Evolutionary conservation across 352 stramenopile species (phyloP).

Genomic region (Globisporangium yorkense): DNA sequence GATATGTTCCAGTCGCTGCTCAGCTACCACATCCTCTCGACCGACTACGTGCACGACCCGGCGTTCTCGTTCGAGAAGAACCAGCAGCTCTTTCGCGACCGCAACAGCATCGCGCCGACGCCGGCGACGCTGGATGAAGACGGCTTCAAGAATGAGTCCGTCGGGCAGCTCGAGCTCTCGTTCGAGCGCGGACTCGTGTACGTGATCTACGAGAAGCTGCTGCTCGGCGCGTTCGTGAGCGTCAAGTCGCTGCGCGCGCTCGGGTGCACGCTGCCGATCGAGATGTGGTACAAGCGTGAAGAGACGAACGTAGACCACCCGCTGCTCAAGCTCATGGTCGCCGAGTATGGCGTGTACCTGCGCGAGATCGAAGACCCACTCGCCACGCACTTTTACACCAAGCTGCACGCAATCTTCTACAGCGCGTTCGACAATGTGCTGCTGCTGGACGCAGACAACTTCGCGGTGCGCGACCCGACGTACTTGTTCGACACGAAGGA

Average conservation of each 20-base stretch:
- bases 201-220: constrained; percentile 69
- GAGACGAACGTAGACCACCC: constrained; percentile 83
- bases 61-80: constrained; percentile 15
- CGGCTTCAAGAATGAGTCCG: constrained; percentile 14
- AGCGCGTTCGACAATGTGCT: constrained; percentile 82
- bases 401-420: constrained; percentile 85
- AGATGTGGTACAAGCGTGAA: constrained; percentile 82
- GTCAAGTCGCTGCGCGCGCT: constrained; percentile 75
- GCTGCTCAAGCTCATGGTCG: constrained; percentile 63
- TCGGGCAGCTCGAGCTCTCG: constrained; percentile 13
- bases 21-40: constrained; percentile 15
- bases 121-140: constrained; percentile 12
- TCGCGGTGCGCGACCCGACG: constrained; percentile 72
- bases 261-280: constrained; percentile 69
- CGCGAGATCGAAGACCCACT: constrained; percentile 73
- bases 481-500: constrained; percentile 81
- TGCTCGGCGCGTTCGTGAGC: constrained; percentile 70
- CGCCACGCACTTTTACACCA: constrained; percentile 75
- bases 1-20: constrained; percentile 16
- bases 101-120: constrained; percentile 13
- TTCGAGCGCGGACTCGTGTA: constrained; percentile 20
- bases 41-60: constrained; percentile 18
- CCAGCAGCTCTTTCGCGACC: constrained; percentile 5
- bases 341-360: constrained; percentile 70
- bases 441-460: constrained; percentile 79